A percentile compares a stretch with the other conserved stretches of the same genome.
Evolutionary conservation across 1,284 basidiomycete genomes (phyloP).

Genomic region (Ustilago lituana): DNA sequence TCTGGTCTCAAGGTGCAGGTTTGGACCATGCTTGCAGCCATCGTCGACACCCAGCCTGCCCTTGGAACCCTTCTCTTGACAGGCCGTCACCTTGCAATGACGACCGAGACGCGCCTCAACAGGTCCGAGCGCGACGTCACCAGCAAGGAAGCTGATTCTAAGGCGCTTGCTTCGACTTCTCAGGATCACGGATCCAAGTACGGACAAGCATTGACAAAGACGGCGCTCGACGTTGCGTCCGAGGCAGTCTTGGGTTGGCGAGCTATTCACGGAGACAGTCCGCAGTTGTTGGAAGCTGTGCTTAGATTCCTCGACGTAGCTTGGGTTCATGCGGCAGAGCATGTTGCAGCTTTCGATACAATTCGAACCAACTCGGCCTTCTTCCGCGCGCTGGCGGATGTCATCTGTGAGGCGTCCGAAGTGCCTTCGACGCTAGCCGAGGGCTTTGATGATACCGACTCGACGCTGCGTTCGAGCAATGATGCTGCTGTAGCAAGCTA

Average conservation of each 20-base stretch:
- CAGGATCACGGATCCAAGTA: conserved; percentile 4
- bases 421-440: conserved; percentile 57
- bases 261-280: conserved; percentile 70
- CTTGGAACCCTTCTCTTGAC: conserved; percentile 82
- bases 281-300: conserved; percentile 78
- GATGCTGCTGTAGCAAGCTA: conserved; percentile 64
- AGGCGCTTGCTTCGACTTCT: conserved; percentile 25
- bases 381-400: conserved; percentile 75
- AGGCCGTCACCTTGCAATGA: conserved; percentile 73
- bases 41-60: conserved; percentile 86
- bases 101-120: conserved; percentile 43
- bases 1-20: conserved; percentile 76
- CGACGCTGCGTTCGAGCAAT: conserved; percentile 68
- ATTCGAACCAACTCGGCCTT: conserved; percentile 73
- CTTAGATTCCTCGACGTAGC: conserved; percentile 82
- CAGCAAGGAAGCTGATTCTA: conserved; percentile 49
- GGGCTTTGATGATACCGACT: conserved; percentile 13
- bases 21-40: conserved; percentile 84
- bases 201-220: conserved; percentile 47
- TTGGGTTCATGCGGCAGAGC: conserved; percentile 84
- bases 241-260: conserved; percentile 77
- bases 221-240: conserved; percentile 71
- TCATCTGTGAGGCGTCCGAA: conserved; percentile 76
- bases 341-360: conserved; percentile 73
- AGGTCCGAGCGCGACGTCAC: conserved; percentile 45